Percentiles rank a stretch among this genome's conserved stretches.
Evolutionary conservation across 1,284 basidiomycete genomes (phyloP).

Genomic region (Volvariella surrecta): DNA sequence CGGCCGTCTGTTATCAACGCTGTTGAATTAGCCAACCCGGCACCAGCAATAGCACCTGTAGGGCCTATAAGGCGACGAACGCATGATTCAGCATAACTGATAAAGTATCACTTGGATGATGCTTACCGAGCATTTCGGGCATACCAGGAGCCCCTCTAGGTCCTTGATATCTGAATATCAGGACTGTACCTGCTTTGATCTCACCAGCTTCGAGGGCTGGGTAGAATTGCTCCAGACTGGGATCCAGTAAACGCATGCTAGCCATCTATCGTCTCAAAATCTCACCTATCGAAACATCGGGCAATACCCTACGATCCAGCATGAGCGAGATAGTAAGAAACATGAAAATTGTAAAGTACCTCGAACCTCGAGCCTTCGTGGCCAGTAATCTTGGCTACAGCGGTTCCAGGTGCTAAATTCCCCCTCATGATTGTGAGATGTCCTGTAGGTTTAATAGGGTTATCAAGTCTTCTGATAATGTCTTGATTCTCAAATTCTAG

Average conservation of each 20-base stretch:
- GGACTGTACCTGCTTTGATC: slow-evolving; percentile 79
- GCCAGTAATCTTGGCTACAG: slow-evolving; percentile 94
- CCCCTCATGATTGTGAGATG: slow-evolving; percentile 90
- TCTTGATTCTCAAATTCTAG: slow-evolving; percentile 77
- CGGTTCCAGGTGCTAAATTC: slow-evolving; percentile 84
- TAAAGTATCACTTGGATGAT: no score
- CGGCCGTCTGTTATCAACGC: slow-evolving; percentile 95
- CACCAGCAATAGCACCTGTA: slow-evolving; percentile 88
- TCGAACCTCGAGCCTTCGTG: slow-evolving; percentile 90
- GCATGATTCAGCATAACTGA: neutral
- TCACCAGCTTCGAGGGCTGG: slow-evolving; percentile 76
- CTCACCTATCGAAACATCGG: slow-evolving; percentile 68
- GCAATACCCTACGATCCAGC: slow-evolving; percentile 46
- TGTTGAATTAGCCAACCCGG: slow-evolving; percentile 84
- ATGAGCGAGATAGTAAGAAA: no score
- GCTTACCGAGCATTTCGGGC: slow-evolving; percentile 73
- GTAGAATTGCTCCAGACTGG: slow-evolving; percentile 77
- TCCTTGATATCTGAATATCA: slow-evolving; percentile 92
- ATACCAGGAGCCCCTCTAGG: slow-evolving; percentile 96
- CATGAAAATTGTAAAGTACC: slow-evolving; percentile 26
- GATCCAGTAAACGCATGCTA: neutral
- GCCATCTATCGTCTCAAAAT: neutral
- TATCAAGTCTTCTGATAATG: slow-evolving; percentile 69
- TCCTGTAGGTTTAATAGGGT: slow-evolving; percentile 89
- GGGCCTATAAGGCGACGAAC: slow-evolving; percentile 40